Evolutionary conservation across 2,329 filamentous ascomycete species (phyloP), one percentile per base, ranked within the genome.

Genomic region (Monosporascus sp.): DNA sequence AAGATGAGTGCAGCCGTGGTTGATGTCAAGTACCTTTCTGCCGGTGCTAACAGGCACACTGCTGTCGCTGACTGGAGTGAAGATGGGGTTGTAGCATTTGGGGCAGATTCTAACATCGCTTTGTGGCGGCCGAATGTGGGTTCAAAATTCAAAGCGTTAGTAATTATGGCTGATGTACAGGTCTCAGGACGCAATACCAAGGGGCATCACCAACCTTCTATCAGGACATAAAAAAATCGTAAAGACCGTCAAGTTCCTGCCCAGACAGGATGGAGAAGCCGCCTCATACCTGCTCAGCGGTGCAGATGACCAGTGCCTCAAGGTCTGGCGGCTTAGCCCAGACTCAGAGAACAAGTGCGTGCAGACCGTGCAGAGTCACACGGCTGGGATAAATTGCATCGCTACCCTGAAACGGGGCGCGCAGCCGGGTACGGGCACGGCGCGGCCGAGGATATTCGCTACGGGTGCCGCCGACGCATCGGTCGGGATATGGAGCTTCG

Each of bases 31-130:
- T 84, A 85, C 60, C 69, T 94, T 60, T 86, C 90, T 47, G 85
- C 87, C 58, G 94, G 94, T 56, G 93, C 91, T 47, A 99, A 97
- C 71, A 82, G 93, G 63, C 90, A 97, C 65, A 88, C 93, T 19
- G 86, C 87, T 17, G 89, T 91, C 27, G 92, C 93, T 27, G 93
- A 97, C 73, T 99, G 94, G 94, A 85, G 88, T 66, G 67, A 73
- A 20, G 74, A 79, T 58, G 89, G 88, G 9, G 68, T 91, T 45
- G 77, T 99, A 51, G 94, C 91, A 31, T 99, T 90, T 74, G 94
- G 94, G 35, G 87, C 92, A 8, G 90, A 95, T 71, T 85, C 86
- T 62, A 94, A 94, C 72, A 81, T 99, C 62, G 93, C 91, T 44
- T 68, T 97, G 41, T 99, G 94, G 94, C 78, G 85, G 67, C 91